Base-by-base conservation (phyloP, 176 grass and related monocot genomes). In the Raddia distichophylla region DNA sequence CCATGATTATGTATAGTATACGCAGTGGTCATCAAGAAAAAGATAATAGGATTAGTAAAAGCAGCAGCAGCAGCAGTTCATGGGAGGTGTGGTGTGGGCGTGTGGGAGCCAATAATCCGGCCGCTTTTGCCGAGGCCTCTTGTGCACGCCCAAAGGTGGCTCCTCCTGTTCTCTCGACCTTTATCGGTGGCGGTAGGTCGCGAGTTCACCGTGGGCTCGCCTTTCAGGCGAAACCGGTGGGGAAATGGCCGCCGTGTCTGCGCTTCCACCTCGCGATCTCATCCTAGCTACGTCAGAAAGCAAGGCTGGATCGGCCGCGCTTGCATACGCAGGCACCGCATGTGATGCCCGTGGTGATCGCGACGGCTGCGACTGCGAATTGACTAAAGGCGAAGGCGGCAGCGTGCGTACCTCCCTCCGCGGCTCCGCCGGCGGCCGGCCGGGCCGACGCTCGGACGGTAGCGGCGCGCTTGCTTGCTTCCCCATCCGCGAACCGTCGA, bases 91-190 rank as follows among this genome's bases (percentile, higher is more conserved):
- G 73, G 82, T 69, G 61, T 45, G 51, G 40, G 50, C n/a, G 64
- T 34, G 71, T 82, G 48, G 72, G 59, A 35, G 64, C 55, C 72
- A 51, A 8, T 44, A 3, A 10, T 16, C 60, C 49, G 43, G 33
- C 43, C 51, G 4, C 69, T 80, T 89, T 89, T 74, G 76, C 37
- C 60, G 51, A 53, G 54, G 67, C 42, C 65, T 6, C 6, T 34
- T 48, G 75, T 60, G 60, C 68, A 60, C 46, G 62, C 35, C 86
- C 67, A 79, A 78, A 85, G 83, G 56, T 62, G 73, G 72, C 37
- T 13, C 37, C 37, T 40, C 37, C 51, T 5, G 55, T 2, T 60
- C 16, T 82, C n/a, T 73, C 50, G 42, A 16, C 66, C 27, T 73
- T 58, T 50, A 16, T 73, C 27, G 52, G 8, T 84, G 52, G 68